phyloP scores from a whole-genome alignment of 805 yeast species.

The Kazachstania kunashirensis region DNA sequence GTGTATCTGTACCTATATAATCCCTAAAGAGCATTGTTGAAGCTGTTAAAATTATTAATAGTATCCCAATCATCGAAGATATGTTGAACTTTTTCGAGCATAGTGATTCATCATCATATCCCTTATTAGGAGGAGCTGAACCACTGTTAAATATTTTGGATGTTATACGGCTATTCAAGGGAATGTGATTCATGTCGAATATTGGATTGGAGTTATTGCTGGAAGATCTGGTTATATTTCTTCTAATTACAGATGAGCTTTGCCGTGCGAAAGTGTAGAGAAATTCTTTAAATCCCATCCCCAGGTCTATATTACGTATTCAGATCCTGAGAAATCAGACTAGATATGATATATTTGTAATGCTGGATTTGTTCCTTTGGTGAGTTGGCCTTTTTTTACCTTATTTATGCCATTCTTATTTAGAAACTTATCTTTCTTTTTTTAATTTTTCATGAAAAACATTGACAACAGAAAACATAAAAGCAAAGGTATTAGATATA shows the following conservation, averaged over 20 bases:
- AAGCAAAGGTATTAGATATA: too few relatives aligned
- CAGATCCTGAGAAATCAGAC: too few relatives aligned
- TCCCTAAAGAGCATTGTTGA: constrained; percentile 8
- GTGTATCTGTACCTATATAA: constrained; percentile 38
- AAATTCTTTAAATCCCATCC: background rate
- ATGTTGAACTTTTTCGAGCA: constrained; percentile 1
- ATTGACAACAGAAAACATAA: too few relatives aligned
- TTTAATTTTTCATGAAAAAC: too few relatives aligned
- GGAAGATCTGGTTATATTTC: background rate
- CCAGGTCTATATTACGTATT: background rate
- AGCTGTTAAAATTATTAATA: constrained; percentile 9
- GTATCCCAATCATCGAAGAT: constrained; percentile 12
- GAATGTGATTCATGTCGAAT: background rate
- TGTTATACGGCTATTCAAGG: background rate
- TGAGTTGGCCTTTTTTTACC: too few relatives aligned
- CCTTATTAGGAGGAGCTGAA: background rate
- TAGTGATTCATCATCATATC: background rate
- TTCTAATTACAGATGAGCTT: constrained; percentile 1
- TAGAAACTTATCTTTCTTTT: too few relatives aligned
- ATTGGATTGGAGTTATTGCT: background rate
- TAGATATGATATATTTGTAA: too few relatives aligned
- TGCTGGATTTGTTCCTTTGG: too few relatives aligned
- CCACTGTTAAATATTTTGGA: background rate
- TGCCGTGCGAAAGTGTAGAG: background rate
- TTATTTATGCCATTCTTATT: too few relatives aligned